phyloP scores from a whole-genome alignment of 2,329 filamentous ascomycete species.

The Arthrobotrys pseudoclavata region DNA sequence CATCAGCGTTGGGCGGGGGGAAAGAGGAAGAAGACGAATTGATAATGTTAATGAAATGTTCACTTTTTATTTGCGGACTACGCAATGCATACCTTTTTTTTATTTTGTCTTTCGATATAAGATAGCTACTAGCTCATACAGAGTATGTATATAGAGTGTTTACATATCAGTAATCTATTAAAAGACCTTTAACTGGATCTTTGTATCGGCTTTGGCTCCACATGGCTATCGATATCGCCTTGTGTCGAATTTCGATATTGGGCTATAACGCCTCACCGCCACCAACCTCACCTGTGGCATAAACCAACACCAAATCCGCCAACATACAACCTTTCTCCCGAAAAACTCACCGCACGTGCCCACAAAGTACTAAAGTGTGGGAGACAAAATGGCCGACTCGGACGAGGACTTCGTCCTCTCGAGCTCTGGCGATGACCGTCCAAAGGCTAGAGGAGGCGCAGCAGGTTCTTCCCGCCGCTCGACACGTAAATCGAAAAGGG shows the following conservation, averaged over 20 bases:
- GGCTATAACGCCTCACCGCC: too few relatives aligned
- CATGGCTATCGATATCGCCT: too few relatives aligned
- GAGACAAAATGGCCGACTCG: slow-evolving; percentile 67
- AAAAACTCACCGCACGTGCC: background rate
- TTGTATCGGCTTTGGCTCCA: too few relatives aligned
- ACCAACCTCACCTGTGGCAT: slow-evolving; percentile 29
- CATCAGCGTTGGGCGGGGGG: slow-evolving; percentile 1
- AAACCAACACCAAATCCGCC: slow-evolving; percentile 33
- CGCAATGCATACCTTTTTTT: background rate
- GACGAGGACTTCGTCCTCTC: slow-evolving; percentile 71
- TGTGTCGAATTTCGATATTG: too few relatives aligned
- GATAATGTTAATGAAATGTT: slow-evolving; percentile 50
- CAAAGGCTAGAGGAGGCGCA: slow-evolving; percentile 62
- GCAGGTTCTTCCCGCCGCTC: slow-evolving; percentile 34
- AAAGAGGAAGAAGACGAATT: slow-evolving; percentile 25
- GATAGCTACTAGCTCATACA: background rate
- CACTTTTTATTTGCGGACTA: slow-evolving; percentile 6
- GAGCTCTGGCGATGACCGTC: slow-evolving; percentile 67
- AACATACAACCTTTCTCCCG: background rate
- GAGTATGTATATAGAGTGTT: slow-evolving; percentile 10
- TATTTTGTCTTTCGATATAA: background rate
- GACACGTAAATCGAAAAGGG: slow-evolving; percentile 64
- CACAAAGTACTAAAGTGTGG: background rate
- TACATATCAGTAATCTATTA: slow-evolving; percentile 15
- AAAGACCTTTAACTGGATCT: background rate